Conservation (phyloP, 192 early-diverging fungal species). For the Coemansia sp. region DNA sequence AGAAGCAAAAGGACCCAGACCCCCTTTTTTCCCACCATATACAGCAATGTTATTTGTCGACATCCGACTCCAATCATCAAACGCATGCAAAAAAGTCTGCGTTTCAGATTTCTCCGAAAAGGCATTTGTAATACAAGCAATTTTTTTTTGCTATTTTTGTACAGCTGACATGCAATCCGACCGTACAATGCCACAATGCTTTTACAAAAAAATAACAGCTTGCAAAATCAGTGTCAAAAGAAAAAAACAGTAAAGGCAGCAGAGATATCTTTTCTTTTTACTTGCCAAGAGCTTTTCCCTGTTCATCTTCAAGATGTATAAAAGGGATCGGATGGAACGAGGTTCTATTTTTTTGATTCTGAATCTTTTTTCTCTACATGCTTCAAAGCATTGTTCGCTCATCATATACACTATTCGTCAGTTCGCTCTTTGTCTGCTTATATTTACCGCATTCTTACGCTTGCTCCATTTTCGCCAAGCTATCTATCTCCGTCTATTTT, state of each 20-base stretch:
- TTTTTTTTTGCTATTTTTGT: too few relatives aligned
- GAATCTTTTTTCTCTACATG: conserved; percentile 1
- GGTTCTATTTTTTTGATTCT: not conserved
- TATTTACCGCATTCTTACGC: not conserved
- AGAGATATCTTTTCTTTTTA: conserved; percentile 2
- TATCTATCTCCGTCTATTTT: too few relatives aligned
- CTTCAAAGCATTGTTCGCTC: too few relatives aligned
- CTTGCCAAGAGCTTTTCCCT: not conserved
- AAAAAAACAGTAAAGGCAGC: not conserved
- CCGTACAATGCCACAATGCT: too few relatives aligned
- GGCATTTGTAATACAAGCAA: not conserved
- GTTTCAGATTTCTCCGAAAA: not conserved
- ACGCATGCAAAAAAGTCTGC: not conserved
- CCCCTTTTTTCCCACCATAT: too few relatives aligned
- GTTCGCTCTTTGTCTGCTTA: not conserved
- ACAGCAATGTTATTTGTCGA: too few relatives aligned
- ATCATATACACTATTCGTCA: too few relatives aligned
- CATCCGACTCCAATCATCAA: not conserved
- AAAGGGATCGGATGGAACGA: too few relatives aligned
- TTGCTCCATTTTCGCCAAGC: too few relatives aligned
- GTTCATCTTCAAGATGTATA: too few relatives aligned
- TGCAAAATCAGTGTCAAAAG: not conserved
- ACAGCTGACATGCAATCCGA: too few relatives aligned
- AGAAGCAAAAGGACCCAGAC: not conserved
- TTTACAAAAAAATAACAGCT: not conserved